These are phyloP conservation scores for Cyathus striatus DNA, from an alignment of 768 basidiomycete genomes.

Conservation along the genomic window DNA sequence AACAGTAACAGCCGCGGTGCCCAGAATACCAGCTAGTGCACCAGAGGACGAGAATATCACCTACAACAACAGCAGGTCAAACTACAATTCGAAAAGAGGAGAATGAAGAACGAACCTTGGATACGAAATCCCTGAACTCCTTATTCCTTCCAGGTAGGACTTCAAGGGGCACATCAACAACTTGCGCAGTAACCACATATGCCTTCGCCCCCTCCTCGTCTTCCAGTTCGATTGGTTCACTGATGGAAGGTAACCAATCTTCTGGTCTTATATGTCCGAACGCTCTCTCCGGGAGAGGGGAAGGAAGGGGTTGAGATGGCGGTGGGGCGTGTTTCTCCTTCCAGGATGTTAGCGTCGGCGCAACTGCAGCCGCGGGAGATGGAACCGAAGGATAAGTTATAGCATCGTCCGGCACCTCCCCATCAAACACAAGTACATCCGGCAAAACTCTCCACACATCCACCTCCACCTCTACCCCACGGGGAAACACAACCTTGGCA, in stretches of 20 bases:
- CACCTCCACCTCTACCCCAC: constrained; percentile 61
- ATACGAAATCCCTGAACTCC: constrained; percentile 71
- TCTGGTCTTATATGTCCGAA: constrained; percentile 74
- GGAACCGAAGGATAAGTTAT: too few relatives aligned
- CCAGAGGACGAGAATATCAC: constrained; percentile 65
- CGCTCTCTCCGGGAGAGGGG: constrained; percentile 65
- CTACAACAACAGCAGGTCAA: constrained; percentile 24
- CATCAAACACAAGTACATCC: constrained; percentile 77
- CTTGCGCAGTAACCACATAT: constrained; percentile 57
- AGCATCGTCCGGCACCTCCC: constrained; percentile 41
- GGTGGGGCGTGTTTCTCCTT: too few relatives aligned
- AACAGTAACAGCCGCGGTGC: constrained; percentile 56
- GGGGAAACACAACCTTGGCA: constrained; percentile 62
- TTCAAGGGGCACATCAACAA: constrained; percentile 70
- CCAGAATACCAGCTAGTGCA: constrained; percentile 64
- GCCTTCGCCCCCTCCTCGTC: constrained; percentile 47
- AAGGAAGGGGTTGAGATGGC: constrained; percentile 48
- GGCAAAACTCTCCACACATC: constrained; percentile 63
- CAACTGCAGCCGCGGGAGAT: neutral
- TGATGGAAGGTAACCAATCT: constrained; percentile 54
- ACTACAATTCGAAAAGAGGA: too few relatives aligned
- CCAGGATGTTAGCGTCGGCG: too few relatives aligned
- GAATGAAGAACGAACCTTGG: constrained; percentile 47
- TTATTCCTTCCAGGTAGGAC: constrained; percentile 75
- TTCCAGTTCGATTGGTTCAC: constrained; percentile 32